Evolutionary conservation across 169 alveolate species (phyloP), one percentile per base, ranked within the genome.

Genomic region (Eimeria praecox): DNA sequence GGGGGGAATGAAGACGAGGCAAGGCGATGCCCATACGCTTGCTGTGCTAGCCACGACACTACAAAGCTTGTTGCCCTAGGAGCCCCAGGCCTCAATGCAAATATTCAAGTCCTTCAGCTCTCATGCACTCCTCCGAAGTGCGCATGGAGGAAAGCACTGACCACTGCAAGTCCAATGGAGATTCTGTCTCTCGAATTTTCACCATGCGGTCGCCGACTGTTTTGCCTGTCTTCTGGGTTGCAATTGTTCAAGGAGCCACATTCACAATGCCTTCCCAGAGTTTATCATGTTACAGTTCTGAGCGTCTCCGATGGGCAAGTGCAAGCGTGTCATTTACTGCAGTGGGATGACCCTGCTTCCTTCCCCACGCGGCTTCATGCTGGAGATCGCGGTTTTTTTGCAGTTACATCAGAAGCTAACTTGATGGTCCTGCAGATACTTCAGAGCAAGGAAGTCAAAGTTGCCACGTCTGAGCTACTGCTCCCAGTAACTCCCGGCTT

Each of bases 151-250:
- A 56, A 64, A 27, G 40, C 42, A 62, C 78, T 87, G 18, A 87
- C 54, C 14, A 71, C 66, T 24, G 38, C 93, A 24, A 38, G 46
- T 16, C 82, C 83, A 54, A 24, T 38, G 83, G 82, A 59, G 49
- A 62, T 87, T 40, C 30, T 87, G 20, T 56, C 83, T 40, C 93
- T 87, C 33, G 93, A 87, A 6, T 87, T 87, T 62, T 87, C 93
- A 24, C 82, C 93, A 22, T 87, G 93, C 82, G 93, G 93, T 20
- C 20, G 56, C 93, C 93, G 82, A 35, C 20, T 87, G 24, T 87
- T 87, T 87, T 87, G 93, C 82, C 44, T 87, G 24, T 87, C 93
- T 20, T 40, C 64, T 16, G 59, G 82, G 33, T 22, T 59, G 56
- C 33, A 24, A 35, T 14, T 20, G 16, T 38, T 14, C 24, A 56